Evolutionary conservation across 1,139 yeast species (phyloP), one percentile per base, ranked within the genome.

Genomic region (Saccharomyces hybrid): DNA sequence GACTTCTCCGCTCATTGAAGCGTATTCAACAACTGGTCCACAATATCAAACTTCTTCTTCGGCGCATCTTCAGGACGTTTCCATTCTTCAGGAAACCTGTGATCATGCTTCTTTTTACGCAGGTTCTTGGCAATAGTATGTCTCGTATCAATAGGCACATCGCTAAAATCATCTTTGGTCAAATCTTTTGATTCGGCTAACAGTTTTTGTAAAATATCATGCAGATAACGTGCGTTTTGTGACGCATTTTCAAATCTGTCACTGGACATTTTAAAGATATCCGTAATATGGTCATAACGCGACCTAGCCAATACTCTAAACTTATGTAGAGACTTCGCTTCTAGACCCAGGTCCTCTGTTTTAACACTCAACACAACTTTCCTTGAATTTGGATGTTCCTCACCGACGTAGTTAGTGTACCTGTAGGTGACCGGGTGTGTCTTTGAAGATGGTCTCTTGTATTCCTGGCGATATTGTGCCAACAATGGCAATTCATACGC

Each of bases 401-500:
- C 89, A 41, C 90, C 85, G 54, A 89, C 75, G 68, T 84, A 90
- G 5, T 87, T 79, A 31, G 84, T 80, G 73, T 84, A 90, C 60
- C 84, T 81, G 67, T 88, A 85, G 52, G 75, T 76, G 46, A 90
- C 69, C 3, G 90, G 88, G 32, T 80, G 74, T 48, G 80, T 78
- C 4, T 65, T 62, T 25, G 64, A 60, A 5, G 77, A 61, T 13
- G 71, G 71, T 26, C 85, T 85, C 44, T 64, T 68, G 71, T 83
- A 87, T 56, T 75, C 77, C 71, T 83, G 83, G 62, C 93, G 84
- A 68, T 78, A 85, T 69, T 88, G 82, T 49, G 85, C 83, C 59
- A 93, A 77, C 56, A 84, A 80, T 3, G 99, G 99, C 76, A 91
- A 79, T 70, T 91, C 98, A 72, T 85, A 93, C 0, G 98, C 97